Evolutionary conservation across 768 basidiomycete species (phyloP), one percentile per base, ranked within the genome.

Genomic region (Chalciporus piperatus): DNA sequence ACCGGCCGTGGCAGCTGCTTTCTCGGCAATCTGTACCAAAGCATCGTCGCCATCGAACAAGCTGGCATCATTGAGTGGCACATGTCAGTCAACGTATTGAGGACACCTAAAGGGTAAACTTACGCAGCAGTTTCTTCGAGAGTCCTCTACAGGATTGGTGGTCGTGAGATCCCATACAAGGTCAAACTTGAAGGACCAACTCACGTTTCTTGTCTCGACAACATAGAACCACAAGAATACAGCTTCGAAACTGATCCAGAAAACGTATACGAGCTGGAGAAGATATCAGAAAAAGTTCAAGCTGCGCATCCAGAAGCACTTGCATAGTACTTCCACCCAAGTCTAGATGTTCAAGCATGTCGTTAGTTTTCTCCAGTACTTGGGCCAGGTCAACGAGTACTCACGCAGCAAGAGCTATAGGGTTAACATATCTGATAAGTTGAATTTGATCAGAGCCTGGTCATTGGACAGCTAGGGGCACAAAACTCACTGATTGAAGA

Each of bases 321-420:
- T 27, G 72, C 68, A 58, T 75, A 75, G 64, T 74, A 76, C 55
- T 75, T 76, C 76, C 76, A 77, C 7, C 61, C 65, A 23, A 79
- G 56, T 3, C 58, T 63, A 22, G 30, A 57, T n/a, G 12, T 44
- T 28, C 25, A 9, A 30, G 13, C 17, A n/a, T n/a, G n/a, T n/a
- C n/a, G n/a, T n/a, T n/a, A n/a, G n/a, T n/a, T n/a, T n/a, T n/a
- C n/a, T n/a, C n/a, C n/a, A n/a, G n/a, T n/a, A n/a, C n/a, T n/a
- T n/a, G n/a, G n/a, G n/a, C n/a, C n/a, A n/a, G n/a, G n/a, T n/a
- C n/a, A n/a, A n/a, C n/a, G n/a, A n/a, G n/a, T n/a, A 28, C 49
- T 38, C 41, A 60, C 64, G 46, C 45, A 28, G 54, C 50, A 1
- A 73, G 59, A 16, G 68, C 65, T 48, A 70, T 64, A 6, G 72